These are phyloP conservation scores for Ochetophila trinervis DNA, from an alignment of 306 rosid species.

Conservation along the genomic window DNA sequence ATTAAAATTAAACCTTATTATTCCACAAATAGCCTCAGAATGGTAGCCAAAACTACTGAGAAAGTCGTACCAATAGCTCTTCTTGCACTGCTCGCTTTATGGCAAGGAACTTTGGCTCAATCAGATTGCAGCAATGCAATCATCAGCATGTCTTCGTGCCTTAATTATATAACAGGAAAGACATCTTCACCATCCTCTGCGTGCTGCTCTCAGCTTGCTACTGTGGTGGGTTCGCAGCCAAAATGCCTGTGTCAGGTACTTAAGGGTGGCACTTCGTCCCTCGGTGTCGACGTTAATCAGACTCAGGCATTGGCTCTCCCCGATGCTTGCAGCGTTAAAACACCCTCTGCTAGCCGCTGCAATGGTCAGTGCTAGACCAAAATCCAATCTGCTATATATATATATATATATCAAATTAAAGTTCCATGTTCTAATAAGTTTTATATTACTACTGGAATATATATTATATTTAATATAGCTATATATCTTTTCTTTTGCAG, in stretches of 20 bases:
- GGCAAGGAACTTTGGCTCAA: constrained; percentile 44
- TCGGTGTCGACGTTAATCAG: constrained; percentile 51
- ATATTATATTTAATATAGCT: no score
- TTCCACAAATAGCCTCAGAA: constrained; percentile 1
- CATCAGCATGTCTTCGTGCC: constrained; percentile 51
- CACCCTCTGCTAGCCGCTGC: constrained; percentile 46
- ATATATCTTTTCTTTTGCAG: not conserved
- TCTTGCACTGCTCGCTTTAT: constrained; percentile 21
- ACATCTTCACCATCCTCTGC: constrained; percentile 49
- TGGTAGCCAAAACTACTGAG: constrained; percentile 29
- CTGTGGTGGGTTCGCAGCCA: constrained; percentile 57
- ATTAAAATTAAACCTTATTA: not conserved
- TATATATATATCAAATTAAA: no score
- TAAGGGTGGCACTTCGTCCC: constrained; percentile 42
- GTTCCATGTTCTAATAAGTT: no score
- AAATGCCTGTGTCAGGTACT: constrained; percentile 57
- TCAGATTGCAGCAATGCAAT: constrained; percentile 46
- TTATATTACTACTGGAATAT: no score
- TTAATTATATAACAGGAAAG: constrained; percentile 47
- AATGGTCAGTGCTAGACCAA: not conserved
- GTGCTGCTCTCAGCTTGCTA: constrained; percentile 60
- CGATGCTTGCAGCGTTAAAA: constrained; percentile 49
- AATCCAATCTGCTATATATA: not conserved
- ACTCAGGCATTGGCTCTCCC: constrained; percentile 67
- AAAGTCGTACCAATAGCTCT: constrained; percentile 19